Base-by-base conservation (phyloP, 345 rosid species). In the Hibiscus trionum region DNA sequence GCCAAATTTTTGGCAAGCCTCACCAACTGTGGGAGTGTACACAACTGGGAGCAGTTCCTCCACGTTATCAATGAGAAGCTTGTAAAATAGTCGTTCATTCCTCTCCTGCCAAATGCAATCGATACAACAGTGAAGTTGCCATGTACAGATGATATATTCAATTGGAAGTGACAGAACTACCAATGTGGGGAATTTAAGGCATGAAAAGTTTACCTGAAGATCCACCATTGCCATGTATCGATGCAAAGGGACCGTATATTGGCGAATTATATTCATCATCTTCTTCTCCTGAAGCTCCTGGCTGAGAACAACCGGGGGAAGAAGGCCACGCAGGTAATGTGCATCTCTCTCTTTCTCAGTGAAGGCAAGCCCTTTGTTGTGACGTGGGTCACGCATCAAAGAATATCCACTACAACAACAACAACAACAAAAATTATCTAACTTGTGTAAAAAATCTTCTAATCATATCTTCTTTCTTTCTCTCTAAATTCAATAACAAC, bases 1-100 rank as follows among this genome's bases (percentile, higher is more conserved):
- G 11, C 98, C 98, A 66, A 91, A 94, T 77, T 94, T 94, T 80
- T 94, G 98, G 75, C 98, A 94, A 76, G 98, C 98, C 83, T 94
- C 98, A 0, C 96, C 98, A 17, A 94, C 98, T 1, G 97, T 94
- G 1, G 97, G 98, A 37, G 98, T 94, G 82, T 94, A 94, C 69
- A 91, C 98, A 73, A 88, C 85, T 1, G 98, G 98, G 27, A 94
- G 91, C 56, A 91, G 77, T 69, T 94, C 98, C 83, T 91, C 97
- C 42, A 94, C 98, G 67, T 91, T 86, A 77, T 91, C 98, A 6
- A 94, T 80, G 77, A 94, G 81, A 72, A 94, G 95, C 87, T 91
- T 94, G 84, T 94, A 94, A 80, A 94, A 94, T 62, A 94, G 78
- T 77, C 89, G 88, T 82, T 91, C 96, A 70, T 94, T 94, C 76